Evolutionary conservation across 306 rosid species (phyloP), one percentile per base, ranked within the genome.

Genomic region (Corylus americana): DNA sequence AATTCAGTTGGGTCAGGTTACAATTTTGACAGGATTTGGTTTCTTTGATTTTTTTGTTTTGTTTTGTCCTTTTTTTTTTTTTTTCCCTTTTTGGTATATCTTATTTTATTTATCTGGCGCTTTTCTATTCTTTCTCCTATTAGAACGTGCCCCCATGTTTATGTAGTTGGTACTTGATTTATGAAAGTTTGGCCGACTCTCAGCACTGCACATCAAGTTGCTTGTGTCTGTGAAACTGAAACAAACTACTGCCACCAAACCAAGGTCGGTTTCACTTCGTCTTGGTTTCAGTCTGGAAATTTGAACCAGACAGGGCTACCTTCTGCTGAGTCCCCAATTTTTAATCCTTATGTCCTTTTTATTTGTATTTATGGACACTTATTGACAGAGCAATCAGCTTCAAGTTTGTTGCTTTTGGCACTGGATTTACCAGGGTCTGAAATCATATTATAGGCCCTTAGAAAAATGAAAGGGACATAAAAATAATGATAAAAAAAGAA

Each of bases 91-190:
- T 42, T 20, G 3, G 44, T 11, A 31, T 44, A 13, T 27, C 69
- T 62, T 5, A 67, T 67, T 67, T 66, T 39, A 50, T 8, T 22
- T 73, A 11, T 27, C 37, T 49, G 8, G 53, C 49, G 44, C 25
- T 55, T 42, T 20, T 39, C 12, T 20, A 57, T 13, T 45, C 0
- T 50, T 62, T 50, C 35, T 16, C 55, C 5, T 39, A 16, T 55
- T 29, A 58, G 76, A 11, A 76, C 54, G 71, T 18, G 31, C 48
- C 20, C 25, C 68, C 16, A 25, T 71, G 55, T 79, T 70, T 78
- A 25, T 63, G 22, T 66, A 27, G 44, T n/a, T 13, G 44, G 11
- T 57, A 39, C 48, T 79, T 79, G 72, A 75, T 63, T 74, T 70
- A 53, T 18, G 55, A 17, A 62, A 69, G 54, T 13, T n/a, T 71